Base-by-base conservation (phyloP, 805 yeast genomes). In the Yamadazyma kitorensis region DNA sequence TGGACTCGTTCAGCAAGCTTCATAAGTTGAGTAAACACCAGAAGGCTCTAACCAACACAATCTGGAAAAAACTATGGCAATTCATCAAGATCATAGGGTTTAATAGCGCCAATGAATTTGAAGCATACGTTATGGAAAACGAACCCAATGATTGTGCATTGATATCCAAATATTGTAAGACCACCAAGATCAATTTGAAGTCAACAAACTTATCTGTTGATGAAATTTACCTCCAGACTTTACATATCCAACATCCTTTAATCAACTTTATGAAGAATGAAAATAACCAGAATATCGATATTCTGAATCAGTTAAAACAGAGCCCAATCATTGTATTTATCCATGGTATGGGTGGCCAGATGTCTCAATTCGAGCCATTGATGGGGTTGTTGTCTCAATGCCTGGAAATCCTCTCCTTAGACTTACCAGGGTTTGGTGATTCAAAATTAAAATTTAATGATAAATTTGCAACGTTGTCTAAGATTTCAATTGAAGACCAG, bases 341-440 rank as follows among this genome's bases (percentile, higher is more conserved):
- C 13, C 97, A 88, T 61, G 98, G 98, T 0, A 57, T 91, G 14
- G 98, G 97, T 1, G 98, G 98, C 2, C 91, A 81, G 47, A 64
- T 85, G 52, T 76, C 86, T 15, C 96, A 88, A 54, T 89, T 89
- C 54, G 93, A 85, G 49, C 79, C 82, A 1, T 60, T 86, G 24
- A 59, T 86, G 53, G 80, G 78, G 17, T 64, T 76, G 33, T 74
- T 85, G 44, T 62, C 82, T 21, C 78, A 75, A 44, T 73, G 79
- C 41, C 73, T 78, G 40, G 81, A 77, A 36, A 72, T 87, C 13
- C 51, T 84, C 25, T 76, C 89, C 0, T 46, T 89, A 11, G 98
- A 89, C 54, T 61, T 88, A 33, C 96, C 96, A 1, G 98, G 97
- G 0, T 86, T 86, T 56, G 98, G 98, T 3, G 70, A 74, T 44